A percentile compares a stretch with the other conserved stretches of the same genome.
These are phyloP conservation scores for Rosellinia necatrix DNA, from an alignment of 2,329 filamentous ascomycete genomes.

Conservation along the genomic window DNA sequence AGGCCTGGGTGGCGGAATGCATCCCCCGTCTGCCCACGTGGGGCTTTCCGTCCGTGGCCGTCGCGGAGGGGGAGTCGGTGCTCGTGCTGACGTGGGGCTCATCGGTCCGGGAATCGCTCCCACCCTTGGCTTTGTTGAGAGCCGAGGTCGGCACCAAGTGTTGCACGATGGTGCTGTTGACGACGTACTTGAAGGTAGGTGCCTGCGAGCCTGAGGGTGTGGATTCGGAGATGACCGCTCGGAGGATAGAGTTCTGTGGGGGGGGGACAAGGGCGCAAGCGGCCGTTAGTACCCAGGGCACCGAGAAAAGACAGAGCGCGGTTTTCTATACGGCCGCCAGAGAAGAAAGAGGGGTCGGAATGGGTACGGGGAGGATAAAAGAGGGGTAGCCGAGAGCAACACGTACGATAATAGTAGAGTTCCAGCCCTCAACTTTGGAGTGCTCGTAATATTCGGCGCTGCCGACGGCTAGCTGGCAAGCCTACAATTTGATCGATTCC, in stretches of 20 bases:
- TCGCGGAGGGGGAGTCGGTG: constrained; percentile 51
- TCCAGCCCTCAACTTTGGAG: constrained; percentile 83
- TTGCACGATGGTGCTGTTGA: constrained; percentile 98
- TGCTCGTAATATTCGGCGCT: constrained; percentile 84
- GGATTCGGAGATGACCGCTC: constrained; percentile 76
- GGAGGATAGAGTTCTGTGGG: constrained; percentile 73
- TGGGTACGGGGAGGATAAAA: neutral
- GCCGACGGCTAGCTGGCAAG: constrained; percentile 79
- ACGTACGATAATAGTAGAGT: constrained; percentile 87
- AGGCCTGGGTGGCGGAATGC: constrained; percentile 84
- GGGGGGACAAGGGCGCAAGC: constrained; percentile 10
- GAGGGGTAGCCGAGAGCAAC: constrained; percentile 29
- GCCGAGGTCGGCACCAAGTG: constrained; percentile 75
- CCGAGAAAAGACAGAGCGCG: neutral
- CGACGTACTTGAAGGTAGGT: constrained; percentile 86
- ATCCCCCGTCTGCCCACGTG: constrained; percentile 85
- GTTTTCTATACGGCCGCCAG: neutral
- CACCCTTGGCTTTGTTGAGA: constrained; percentile 61
- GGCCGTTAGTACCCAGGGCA: constrained; percentile 19
- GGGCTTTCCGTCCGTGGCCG: constrained; percentile 64
- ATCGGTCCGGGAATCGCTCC: constrained; percentile 53
- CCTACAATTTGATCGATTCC: constrained; percentile 55
- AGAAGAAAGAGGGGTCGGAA: neutral
- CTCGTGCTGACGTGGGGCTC: constrained; percentile 61
- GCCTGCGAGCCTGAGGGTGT: constrained; percentile 60